A percentile compares a stretch with the other conserved stretches of the same genome.
Evolutionary conservation across 177 flowering plant genomes (phyloP).

Genomic region (Vitis hybrid): DNA sequence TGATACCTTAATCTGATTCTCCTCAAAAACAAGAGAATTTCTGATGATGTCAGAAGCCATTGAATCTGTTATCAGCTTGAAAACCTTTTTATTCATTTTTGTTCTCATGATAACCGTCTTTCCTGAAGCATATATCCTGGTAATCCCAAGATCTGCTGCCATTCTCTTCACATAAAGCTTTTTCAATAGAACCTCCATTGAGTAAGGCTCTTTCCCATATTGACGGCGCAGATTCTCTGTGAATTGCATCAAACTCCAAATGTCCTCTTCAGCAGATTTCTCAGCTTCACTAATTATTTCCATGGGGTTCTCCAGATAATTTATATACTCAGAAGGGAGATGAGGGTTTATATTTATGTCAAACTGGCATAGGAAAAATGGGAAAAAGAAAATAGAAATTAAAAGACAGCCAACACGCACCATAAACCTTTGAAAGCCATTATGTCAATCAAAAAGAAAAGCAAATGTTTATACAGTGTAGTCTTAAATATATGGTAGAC

Average conservation of each 20-base stretch:
- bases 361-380: slow-evolving; percentile 47
- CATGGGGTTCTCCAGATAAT: slow-evolving; percentile 87
- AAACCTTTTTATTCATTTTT: slow-evolving; percentile 75
- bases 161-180: slow-evolving; percentile 91
- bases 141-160: slow-evolving; percentile 96
- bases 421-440: not conserved
- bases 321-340: slow-evolving; percentile 93
- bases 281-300: slow-evolving; percentile 73
- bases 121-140: slow-evolving; percentile 72
- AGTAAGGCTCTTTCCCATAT: slow-evolving; percentile 88
- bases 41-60: slow-evolving; percentile 66
- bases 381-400: slow-evolving; percentile 7
- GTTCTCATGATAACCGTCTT: slow-evolving; percentile 83
- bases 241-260: slow-evolving; percentile 84
- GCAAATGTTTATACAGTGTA: not conserved
- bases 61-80: slow-evolving; percentile 73
- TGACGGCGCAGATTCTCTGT: slow-evolving; percentile 82
- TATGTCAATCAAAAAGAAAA: not conserved
- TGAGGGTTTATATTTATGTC: slow-evolving; percentile 77
- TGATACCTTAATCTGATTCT: slow-evolving; percentile 74
- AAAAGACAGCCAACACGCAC: not conserved
- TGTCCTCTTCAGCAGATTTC: slow-evolving; percentile 79
- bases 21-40: slow-evolving; percentile 56
- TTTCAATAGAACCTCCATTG: slow-evolving; percentile 91
- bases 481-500: not conserved